Percentiles rank a stretch among this genome's conserved stretches.
phyloP scores from a whole-genome alignment of 257 asterid genomes.

The Misopates orontium region DNA sequence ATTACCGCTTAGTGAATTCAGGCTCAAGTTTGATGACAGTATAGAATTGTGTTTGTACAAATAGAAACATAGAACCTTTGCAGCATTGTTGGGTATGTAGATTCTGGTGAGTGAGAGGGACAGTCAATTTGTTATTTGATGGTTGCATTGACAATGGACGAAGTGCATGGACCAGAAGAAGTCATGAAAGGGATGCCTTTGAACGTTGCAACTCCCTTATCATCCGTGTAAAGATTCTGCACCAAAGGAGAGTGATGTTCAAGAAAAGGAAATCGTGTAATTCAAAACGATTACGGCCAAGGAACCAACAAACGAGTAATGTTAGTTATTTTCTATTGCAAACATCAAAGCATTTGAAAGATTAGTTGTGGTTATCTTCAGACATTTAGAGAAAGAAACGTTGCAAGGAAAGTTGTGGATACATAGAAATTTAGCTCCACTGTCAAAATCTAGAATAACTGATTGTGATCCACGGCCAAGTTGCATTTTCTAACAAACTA shows the following conservation, averaged over 20 bases:
- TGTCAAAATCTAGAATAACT: neutral
- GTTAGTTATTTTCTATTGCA: no score
- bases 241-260: neutral
- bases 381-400: no score
- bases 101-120: neutral
- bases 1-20: neutral
- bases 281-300: neutral
- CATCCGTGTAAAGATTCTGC: constrained; percentile 86
- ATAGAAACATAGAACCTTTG: neutral
- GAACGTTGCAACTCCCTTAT: constrained; percentile 76
- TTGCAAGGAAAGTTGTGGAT: no score
- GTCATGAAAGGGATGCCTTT: constrained; percentile 91
- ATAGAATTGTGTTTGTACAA: constrained; percentile 2
- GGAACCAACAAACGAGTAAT: no score
- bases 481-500: neutral
- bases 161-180: constrained; percentile 82
- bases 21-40: neutral
- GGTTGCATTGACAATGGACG: constrained; percentile 64
- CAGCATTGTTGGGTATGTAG: neutral
- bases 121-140: constrained; percentile 50
- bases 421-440: neutral
- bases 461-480: no score
- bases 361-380: no score
- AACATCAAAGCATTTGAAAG: no score
- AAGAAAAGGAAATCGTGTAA: neutral